Base-by-base conservation (phyloP, 164 flowering plant species). In the Chloranthus sessilifolius region DNA sequence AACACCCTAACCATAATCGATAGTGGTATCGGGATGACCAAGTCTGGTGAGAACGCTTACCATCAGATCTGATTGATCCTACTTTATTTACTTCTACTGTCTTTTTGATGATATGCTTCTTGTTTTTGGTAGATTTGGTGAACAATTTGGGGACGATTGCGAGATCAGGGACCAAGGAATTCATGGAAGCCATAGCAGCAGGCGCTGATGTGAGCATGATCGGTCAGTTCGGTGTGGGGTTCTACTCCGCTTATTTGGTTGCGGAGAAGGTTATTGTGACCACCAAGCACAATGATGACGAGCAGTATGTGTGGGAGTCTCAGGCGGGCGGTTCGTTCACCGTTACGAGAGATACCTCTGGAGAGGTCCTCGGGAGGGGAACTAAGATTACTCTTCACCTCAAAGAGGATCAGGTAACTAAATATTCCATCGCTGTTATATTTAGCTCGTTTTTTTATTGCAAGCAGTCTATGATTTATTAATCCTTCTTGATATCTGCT, bases 191-290 rank as follows among this genome's bases (percentile, higher is more conserved):
- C 1, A 34, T 56, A 28, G 53, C 47, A 38, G 61, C 61, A 2
- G 53, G 61, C 7, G 61, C 61, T n/a, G 61, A 56, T 28, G 61
- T 56, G 11, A 56, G 61, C 52, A 56, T 56, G 61, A 56, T 56
- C 15, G 61, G 61, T 1, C 61, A 56, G 30, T 56, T 56, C 4
- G 61, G 61, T 37, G 61, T 56, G 7, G 61, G 61, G 26, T 56
- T 56, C 38, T 56, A 56, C 38, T 56, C 61, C 3, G 46, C 61
- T 17, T 56, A 47, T 43, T 30, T 56, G 11, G 61, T 56, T 6
- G 61, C 61, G 1, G 61, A 56, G 52, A 56, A 37, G 23, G 61
- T 56, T 7, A 15, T 56, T 21, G 61, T 56, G 16, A 40, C 45
- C 17, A 56, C 61, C 3, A 56, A 56, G 28, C 61, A 56, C 39